phyloP scores from a whole-genome alignment of 2,329 filamentous ascomycete species.

The Ophiostoma pallidulum region DNA sequence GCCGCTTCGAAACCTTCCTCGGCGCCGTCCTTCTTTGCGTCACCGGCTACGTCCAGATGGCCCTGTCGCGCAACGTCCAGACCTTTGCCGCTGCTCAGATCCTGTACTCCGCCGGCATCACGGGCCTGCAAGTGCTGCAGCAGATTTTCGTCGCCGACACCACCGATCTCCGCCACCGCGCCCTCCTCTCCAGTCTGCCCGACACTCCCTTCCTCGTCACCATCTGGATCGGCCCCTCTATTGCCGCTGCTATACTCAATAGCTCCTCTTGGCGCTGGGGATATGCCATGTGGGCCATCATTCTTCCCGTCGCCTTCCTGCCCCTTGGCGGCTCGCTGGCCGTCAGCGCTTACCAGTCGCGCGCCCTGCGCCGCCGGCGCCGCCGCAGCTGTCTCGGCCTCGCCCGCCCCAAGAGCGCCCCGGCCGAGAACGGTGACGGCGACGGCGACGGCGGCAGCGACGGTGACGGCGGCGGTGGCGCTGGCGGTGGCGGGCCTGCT shows the following conservation, averaged over 20 bases:
- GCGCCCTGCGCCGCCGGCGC: conserved; percentile 16
- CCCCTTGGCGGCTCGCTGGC: conserved; percentile 44
- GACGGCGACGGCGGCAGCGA: neutral
- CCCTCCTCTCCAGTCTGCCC: conserved; percentile 48
- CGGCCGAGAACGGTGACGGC: neutral
- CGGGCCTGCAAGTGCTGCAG: conserved; percentile 42
- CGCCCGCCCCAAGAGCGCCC: conserved; percentile 26
- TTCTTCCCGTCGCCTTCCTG: conserved; percentile 46
- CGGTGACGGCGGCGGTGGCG: too few relatives aligned
- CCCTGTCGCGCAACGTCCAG: conserved; percentile 43
- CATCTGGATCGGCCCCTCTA: conserved; percentile 48
- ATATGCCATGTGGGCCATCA: conserved; percentile 52
- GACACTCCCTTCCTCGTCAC: conserved; percentile 52
- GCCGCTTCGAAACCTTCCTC: conserved; percentile 49
- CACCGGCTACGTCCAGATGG: conserved; percentile 49
- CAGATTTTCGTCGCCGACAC: conserved; percentile 58
- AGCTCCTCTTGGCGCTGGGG: conserved; percentile 50
- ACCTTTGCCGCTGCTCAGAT: conserved; percentile 45
- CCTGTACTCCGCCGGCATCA: conserved; percentile 48
- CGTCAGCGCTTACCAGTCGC: conserved; percentile 29
- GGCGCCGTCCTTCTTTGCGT: conserved; percentile 44
- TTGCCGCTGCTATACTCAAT: conserved; percentile 38
- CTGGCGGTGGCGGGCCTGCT: too few relatives aligned
- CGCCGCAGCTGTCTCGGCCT: conserved; percentile 41
- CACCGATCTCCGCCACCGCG: conserved; percentile 49